Percentiles rank a stretch among this genome's conserved stretches.
Conservation (phyloP, 768 basidiomycete species). For the Panellus pusillus region DNA sequence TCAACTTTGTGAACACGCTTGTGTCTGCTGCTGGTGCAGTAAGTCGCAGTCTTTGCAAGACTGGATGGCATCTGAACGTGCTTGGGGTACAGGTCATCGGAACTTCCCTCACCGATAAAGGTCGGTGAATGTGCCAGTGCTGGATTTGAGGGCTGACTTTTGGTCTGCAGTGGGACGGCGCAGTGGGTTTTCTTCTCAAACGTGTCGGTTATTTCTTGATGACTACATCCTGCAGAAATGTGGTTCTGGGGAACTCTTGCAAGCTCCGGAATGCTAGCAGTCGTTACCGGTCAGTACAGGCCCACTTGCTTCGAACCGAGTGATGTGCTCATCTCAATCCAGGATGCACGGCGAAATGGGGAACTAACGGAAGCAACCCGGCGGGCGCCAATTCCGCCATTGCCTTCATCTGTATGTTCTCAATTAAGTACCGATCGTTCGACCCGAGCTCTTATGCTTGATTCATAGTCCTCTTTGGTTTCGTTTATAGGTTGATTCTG, state of each 20-base stretch:
- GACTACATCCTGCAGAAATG: conserved; percentile 15
- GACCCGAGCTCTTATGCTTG: conserved; percentile 2
- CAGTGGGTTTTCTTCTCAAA: conserved; percentile 5
- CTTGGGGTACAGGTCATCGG: not conserved
- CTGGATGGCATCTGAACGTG: not conserved
- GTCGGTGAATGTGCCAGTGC: not conserved
- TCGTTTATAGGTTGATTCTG: conserved; percentile 31
- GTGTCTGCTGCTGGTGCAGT: conserved; percentile 26
- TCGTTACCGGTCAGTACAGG: conserved; percentile 23
- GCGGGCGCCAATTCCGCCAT: conserved; percentile 26
- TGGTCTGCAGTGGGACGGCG: conserved; percentile 23
- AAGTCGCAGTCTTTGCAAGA: not conserved
- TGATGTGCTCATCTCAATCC: not conserved
- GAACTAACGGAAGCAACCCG: conserved; percentile 15
- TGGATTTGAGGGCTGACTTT: not conserved
- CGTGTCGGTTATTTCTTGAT: not conserved
- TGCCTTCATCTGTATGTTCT: conserved; percentile 26
- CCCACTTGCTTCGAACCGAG: not conserved
- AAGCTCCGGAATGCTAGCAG: conserved; percentile 19
- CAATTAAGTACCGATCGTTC: not conserved
- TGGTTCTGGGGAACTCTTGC: conserved; percentile 29
- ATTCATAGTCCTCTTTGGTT: conserved; percentile 38
- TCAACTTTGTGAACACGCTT: conserved; percentile 29
- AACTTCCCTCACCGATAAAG: conserved; percentile 15
- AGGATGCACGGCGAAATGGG: conserved; percentile 28